Conservation (phyloP, 2,329 filamentous ascomycete species). For the Neonectria faginata region DNA sequence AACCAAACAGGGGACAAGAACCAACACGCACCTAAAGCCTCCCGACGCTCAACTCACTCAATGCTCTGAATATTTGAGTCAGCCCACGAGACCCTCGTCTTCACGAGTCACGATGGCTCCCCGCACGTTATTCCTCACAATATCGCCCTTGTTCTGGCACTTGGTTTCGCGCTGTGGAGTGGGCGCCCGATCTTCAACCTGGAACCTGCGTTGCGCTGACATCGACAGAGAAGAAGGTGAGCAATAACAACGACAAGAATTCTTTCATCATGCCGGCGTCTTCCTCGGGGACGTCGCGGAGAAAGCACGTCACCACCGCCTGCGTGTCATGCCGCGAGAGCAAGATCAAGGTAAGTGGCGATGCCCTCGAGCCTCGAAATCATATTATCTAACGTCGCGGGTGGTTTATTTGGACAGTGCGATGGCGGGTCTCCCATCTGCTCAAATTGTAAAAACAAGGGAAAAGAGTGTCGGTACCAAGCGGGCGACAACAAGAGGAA, state of each 20-base stretch:
- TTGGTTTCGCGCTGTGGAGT: background rate
- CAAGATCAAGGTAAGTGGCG: slow-evolving; percentile 54
- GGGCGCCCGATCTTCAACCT: slow-evolving; percentile 21
- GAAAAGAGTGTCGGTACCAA: slow-evolving; percentile 35
- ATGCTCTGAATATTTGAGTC: background rate
- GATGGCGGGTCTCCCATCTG: slow-evolving; percentile 33
- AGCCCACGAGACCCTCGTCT: background rate
- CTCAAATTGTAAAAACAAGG: slow-evolving; percentile 37
- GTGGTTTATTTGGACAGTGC: slow-evolving; percentile 20
- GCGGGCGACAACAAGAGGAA: slow-evolving; percentile 37
- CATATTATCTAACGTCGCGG: background rate
- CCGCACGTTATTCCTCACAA: slow-evolving; percentile 23
- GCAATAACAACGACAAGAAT: background rate
- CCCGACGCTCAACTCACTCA: background rate
- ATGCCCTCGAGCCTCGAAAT: background rate
- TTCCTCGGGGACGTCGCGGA: slow-evolving; percentile 23
- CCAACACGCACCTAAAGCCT: background rate
- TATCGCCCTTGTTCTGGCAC: slow-evolving; percentile 8
- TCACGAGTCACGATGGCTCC: slow-evolving; percentile 20
- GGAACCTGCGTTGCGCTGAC: background rate
- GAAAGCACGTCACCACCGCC: slow-evolving; percentile 58
- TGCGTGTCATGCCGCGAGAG: slow-evolving; percentile 59
- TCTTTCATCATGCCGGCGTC: slow-evolving; percentile 31
- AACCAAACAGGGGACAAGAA: background rate
- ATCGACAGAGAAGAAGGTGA: too few species aligned